Evolutionary conservation across 768 basidiomycete genomes (phyloP).

Genomic region (Strobilomyces dryophilus): DNA sequence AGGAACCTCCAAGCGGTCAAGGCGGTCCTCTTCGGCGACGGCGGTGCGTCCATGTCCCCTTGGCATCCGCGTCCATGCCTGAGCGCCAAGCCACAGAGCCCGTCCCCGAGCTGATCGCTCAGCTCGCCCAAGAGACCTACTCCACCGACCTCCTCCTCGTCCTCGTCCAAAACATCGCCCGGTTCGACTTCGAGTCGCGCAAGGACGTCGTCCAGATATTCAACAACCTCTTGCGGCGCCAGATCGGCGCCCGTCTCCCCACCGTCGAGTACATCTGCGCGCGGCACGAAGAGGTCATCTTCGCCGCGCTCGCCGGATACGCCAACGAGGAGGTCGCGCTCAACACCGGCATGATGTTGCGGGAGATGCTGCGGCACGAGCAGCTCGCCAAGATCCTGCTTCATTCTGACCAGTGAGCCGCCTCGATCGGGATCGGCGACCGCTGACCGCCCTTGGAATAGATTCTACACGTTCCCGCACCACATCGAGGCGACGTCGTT

Average conservation of each 20-base stretch:
- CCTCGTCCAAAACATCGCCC: conserved; percentile 76
- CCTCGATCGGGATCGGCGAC: neutral
- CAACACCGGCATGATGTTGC: conserved; percentile 96
- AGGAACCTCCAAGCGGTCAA: conserved; percentile 92
- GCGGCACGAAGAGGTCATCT: conserved; percentile 71
- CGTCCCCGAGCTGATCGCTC: conserved; percentile 84
- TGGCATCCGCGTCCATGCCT: conserved; percentile 2
- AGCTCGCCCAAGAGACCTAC: conserved; percentile 95
- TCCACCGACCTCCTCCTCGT: conserved; percentile 80
- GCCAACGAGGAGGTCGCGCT: conserved; percentile 94
- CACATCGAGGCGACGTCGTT: conserved; percentile 98
- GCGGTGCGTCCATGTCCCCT: conserved; percentile 48
- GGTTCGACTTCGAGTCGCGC: conserved; percentile 92
- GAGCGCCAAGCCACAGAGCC: conserved; percentile 49
- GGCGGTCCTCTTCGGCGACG: conserved; percentile 80
- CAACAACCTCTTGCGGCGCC: conserved; percentile 84
- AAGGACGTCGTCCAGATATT: conserved; percentile 84
- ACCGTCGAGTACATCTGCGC: conserved; percentile 90
- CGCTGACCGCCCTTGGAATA: conserved; percentile 27
- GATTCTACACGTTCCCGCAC: conserved; percentile 94
- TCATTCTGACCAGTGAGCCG: conserved; percentile 87
- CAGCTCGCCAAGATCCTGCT: conserved; percentile 85
- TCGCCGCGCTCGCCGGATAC: conserved; percentile 87
- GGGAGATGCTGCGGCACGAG: conserved; percentile 95
- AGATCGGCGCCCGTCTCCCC: conserved; percentile 93